Conservation (phyloP, 2,329 filamentous ascomycete genomes). For the Aureobasidium pullulans region DNA sequence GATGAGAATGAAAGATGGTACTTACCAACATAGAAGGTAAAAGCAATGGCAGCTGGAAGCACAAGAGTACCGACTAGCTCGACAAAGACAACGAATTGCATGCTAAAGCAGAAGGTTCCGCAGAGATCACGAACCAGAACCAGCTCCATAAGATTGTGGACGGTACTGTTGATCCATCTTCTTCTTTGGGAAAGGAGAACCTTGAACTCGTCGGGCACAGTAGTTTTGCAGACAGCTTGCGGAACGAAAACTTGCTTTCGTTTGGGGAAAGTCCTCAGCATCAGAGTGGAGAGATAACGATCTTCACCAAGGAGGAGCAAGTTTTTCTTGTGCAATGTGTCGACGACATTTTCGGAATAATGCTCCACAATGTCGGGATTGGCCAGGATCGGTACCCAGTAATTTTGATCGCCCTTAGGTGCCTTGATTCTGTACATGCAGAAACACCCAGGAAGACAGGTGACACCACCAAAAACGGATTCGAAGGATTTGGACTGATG, state of each 20-base stretch:
- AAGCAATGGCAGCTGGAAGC: slow-evolving; percentile 89
- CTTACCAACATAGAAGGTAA: slow-evolving; percentile 93
- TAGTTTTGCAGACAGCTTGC: slow-evolving; percentile 97
- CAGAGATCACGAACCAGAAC: slow-evolving; percentile 92
- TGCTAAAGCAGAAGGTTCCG: slow-evolving; percentile 98
- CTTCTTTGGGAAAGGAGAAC: slow-evolving; percentile 90
- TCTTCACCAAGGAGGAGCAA: slow-evolving; percentile 85
- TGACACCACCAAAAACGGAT: slow-evolving; percentile 97
- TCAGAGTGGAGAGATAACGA: slow-evolving; percentile 90
- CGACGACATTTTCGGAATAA: slow-evolving; percentile 98
- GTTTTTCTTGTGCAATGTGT: slow-evolving; percentile 97
- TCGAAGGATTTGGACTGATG: slow-evolving; percentile 96
- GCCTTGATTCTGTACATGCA: slow-evolving; percentile 99
- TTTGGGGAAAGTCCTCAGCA: slow-evolving; percentile 98
- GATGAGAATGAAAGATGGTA: slow-evolving; percentile 20
- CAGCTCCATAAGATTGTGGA: slow-evolving; percentile 97
- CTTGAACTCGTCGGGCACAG: slow-evolving; percentile 85
- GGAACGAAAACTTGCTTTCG: slow-evolving; percentile 98
- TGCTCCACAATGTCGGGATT: slow-evolving; percentile 98
- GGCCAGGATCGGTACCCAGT: slow-evolving; percentile 97
- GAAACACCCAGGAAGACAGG: slow-evolving; percentile 96
- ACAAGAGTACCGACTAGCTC: slow-evolving; percentile 93
- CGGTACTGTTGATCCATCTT: slow-evolving; percentile 98
- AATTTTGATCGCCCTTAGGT: slow-evolving; percentile 96
- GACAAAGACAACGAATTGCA: slow-evolving; percentile 97